Evolutionary conservation across 1,284 basidiomycete genomes (phyloP).

Genomic region (Ustilago shanxiensis): DNA sequence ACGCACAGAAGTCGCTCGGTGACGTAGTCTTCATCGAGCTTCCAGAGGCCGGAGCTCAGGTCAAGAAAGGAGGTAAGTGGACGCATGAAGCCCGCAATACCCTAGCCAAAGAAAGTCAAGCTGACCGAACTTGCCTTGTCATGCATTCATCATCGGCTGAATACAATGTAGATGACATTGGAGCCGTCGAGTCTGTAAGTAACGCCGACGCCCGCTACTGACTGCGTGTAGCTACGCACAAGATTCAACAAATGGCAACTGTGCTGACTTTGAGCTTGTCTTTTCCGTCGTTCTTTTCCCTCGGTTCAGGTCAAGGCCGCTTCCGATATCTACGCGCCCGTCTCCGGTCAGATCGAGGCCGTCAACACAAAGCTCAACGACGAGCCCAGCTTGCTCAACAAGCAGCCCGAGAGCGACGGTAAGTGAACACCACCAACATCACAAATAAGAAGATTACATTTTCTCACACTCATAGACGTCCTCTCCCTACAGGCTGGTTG

Average conservation of each 20-base stretch:
- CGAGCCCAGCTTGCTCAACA: constrained; percentile 87
- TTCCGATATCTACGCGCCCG: constrained; percentile 95
- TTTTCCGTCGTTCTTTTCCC: background rate
- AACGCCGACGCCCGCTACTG: too few relatives aligned
- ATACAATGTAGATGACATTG: constrained; percentile 81
- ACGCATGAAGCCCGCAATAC: background rate
- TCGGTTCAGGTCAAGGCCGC: constrained; percentile 81
- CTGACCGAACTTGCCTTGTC: background rate
- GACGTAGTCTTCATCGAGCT: constrained; percentile 99
- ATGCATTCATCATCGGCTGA: background rate
- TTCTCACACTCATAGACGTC: background rate
- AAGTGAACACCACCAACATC: constrained; percentile 59
- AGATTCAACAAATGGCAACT: background rate
- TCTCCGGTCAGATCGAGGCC: constrained; percentile 84
- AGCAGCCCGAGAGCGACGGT: constrained; percentile 88
- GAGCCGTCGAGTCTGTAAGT: constrained; percentile 88
- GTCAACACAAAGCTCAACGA: constrained; percentile 82
- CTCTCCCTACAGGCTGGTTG: constrained; percentile 82
- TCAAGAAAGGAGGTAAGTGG: constrained; percentile 81
- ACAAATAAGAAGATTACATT: background rate
- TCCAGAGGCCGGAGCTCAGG: constrained; percentile 78
- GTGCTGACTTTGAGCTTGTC: constrained; percentile 6
- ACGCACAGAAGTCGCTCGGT: constrained; percentile 91
- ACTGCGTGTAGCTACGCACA: background rate
- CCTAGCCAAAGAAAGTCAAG: background rate